These are phyloP conservation scores for Vigna radiata DNA, from an alignment of 306 rosid species.

Conservation along the genomic window DNA sequence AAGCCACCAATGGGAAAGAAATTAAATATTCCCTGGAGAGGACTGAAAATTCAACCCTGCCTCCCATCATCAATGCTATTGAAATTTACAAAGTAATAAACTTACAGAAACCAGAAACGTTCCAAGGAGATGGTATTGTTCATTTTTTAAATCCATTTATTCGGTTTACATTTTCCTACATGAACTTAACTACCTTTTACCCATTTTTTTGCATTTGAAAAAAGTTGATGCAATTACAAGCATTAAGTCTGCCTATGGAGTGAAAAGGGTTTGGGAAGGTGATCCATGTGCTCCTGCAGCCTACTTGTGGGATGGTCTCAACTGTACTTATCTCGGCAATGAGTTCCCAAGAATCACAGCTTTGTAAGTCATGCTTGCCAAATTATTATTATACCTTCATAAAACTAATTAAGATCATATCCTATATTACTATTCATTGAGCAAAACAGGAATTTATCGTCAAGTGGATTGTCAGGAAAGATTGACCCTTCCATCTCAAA, in stretches of 20 bases:
- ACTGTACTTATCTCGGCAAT: slow-evolving; percentile 34
- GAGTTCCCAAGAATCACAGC: slow-evolving; percentile 46
- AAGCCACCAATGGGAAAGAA: not conserved
- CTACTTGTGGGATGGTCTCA: slow-evolving; percentile 58
- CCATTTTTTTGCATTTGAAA: not conserved
- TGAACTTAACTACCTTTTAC: too few relatives aligned
- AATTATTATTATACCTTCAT: not conserved
- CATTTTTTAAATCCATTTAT: not conserved
- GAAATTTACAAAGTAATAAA: not conserved
- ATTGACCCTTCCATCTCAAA: slow-evolving; percentile 45
- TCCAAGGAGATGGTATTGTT: slow-evolving; percentile 46
- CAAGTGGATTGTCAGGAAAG: slow-evolving; percentile 52
- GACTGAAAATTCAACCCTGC: slow-evolving; percentile 43
- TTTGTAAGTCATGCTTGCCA: slow-evolving; percentile 44
- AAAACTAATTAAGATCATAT: not conserved
- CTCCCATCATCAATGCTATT: slow-evolving; percentile 51
- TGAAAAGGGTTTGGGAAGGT: slow-evolving; percentile 61
- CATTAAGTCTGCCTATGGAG: slow-evolving; percentile 53
- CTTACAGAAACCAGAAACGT: slow-evolving; percentile 23
- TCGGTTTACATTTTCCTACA: not conserved
- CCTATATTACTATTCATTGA: not conserved
- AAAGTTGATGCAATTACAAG: slow-evolving; percentile 56
- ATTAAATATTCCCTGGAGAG: not conserved
- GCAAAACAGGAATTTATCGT: slow-evolving; percentile 54
- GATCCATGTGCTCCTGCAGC: slow-evolving; percentile 59